Evolutionary conservation across 441 rosid genomes (phyloP).

Genomic region (Pelargonium citronellum): DNA sequence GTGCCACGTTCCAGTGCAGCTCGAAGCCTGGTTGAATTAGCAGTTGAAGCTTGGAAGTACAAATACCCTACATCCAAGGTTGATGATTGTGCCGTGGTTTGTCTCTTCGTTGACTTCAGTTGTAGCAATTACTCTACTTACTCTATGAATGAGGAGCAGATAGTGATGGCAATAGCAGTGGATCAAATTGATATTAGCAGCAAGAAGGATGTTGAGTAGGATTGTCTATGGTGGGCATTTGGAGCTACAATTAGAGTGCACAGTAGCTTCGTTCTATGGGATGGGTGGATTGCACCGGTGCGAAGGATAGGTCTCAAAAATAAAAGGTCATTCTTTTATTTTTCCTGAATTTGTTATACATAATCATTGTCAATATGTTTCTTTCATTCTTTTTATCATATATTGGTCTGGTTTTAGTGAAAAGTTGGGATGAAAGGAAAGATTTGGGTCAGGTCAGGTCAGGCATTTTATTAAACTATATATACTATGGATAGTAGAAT

Average conservation of each 20-base stretch:
- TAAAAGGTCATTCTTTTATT: background rate
- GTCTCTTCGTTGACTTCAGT: background rate
- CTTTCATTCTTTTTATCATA: background rate
- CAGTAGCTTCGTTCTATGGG: too few relatives aligned
- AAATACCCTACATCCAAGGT: constrained; percentile 8
- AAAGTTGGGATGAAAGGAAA: background rate
- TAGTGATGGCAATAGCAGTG: background rate
- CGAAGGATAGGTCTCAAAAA: background rate
- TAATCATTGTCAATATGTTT: background rate
- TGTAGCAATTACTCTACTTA: constrained; percentile 3
- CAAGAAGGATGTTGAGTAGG: constrained; percentile 3
- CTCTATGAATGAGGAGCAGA: background rate
- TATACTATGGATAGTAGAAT: background rate
- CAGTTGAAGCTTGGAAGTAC: constrained; percentile 10
- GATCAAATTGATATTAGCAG: background rate
- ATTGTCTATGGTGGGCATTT: too few relatives aligned
- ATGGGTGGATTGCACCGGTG: background rate
- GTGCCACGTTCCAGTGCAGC: constrained; percentile 2
- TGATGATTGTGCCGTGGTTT: constrained; percentile 9
- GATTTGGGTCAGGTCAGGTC: background rate
- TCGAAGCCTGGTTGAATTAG: background rate
- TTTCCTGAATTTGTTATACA: background rate
- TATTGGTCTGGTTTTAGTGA: constrained; percentile 3
- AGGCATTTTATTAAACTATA: background rate
- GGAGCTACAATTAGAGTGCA: too few relatives aligned